Percentiles rank a stretch among this genome's conserved stretches.
These are phyloP conservation scores for Globisporangium emineosum DNA, from an alignment of 352 stramenopile genomes.

Conservation along the genomic window DNA sequence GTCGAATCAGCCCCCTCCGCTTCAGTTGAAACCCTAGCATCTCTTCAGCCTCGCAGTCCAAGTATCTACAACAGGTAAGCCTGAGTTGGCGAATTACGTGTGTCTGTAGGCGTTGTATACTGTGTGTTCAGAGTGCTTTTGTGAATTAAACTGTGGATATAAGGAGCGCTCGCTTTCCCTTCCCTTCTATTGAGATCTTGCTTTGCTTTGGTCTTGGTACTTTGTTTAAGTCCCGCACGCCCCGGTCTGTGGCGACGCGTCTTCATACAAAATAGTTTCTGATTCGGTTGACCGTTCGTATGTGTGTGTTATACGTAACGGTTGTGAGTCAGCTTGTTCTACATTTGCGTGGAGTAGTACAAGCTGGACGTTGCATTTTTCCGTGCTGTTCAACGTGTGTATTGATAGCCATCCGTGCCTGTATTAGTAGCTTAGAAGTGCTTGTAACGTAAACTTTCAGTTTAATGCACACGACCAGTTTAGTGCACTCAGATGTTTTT, in stretches of 20 bases:
- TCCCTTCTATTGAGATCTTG: neutral
- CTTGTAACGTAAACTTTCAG: neutral
- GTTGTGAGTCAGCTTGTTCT: neutral
- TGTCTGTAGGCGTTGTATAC: neutral
- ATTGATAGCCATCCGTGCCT: too few species aligned
- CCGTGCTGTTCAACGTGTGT: too few species aligned
- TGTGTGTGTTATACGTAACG: neutral
- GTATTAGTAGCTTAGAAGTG: too few species aligned
- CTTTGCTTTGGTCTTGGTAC: neutral
- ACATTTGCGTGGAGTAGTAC: neutral
- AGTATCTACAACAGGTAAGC: neutral
- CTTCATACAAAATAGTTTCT: neutral
- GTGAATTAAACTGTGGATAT: neutral
- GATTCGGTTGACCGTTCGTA: neutral
- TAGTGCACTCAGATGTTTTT: conserved; percentile 7
- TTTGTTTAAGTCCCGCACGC: neutral
- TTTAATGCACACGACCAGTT: conserved; percentile 5
- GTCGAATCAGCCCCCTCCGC: neutral
- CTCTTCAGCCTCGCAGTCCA: neutral
- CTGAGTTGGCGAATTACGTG: neutral
- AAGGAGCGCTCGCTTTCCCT: neutral
- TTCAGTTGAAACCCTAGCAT: neutral
- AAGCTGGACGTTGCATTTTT: neutral
- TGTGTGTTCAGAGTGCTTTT: neutral
- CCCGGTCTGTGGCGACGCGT: neutral